Evolutionary conservation across 1,139 yeast species (phyloP).

Genomic region (Debaryomyces coudertii): DNA sequence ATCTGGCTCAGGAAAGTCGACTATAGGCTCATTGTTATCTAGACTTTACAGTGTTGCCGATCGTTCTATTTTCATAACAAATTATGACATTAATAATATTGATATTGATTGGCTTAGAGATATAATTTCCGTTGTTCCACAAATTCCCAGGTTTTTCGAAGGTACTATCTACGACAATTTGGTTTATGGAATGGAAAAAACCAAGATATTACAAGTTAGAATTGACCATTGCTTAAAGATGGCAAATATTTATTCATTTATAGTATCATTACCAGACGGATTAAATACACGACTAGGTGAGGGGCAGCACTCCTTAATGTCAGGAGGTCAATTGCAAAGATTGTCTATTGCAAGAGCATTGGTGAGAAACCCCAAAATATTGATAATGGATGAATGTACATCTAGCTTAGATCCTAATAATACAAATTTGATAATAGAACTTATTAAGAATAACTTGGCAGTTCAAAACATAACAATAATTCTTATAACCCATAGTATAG

Average conservation of each 20-base stretch:
- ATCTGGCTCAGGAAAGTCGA: slow-evolving; percentile 84
- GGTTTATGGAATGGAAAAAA: slow-evolving; percentile 54
- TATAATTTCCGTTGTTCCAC: slow-evolving; percentile 68
- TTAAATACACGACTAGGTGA: slow-evolving; percentile 61
- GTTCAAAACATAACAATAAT: slow-evolving; percentile 41
- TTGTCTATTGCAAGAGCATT: slow-evolving; percentile 76
- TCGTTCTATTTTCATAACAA: slow-evolving; percentile 39
- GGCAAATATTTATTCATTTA: slow-evolving; percentile 56
- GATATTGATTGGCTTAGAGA: slow-evolving; percentile 54
- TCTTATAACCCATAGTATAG: slow-evolving; percentile 62
- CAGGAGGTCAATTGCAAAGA: slow-evolving; percentile 85
- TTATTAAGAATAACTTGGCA: slow-evolving; percentile 42
- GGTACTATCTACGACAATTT: slow-evolving; percentile 71
- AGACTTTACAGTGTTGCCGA: slow-evolving; percentile 49
- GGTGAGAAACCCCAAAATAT: slow-evolving; percentile 59
- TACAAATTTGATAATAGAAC: slow-evolving; percentile 38
- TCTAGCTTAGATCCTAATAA: slow-evolving; percentile 72
- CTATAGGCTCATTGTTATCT: slow-evolving; percentile 56
- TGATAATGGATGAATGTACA: slow-evolving; percentile 80
- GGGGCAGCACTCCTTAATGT: slow-evolving; percentile 48
- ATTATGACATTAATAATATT: slow-evolving; percentile 46
- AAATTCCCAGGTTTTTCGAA: slow-evolving; percentile 63
- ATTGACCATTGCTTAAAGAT: slow-evolving; percentile 44
- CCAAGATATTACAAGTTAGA: slow-evolving; percentile 31
- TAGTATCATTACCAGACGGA: slow-evolving; percentile 56